Base-by-base conservation (phyloP, 768 basidiomycete species). In the Leccinum variicolor region DNA sequence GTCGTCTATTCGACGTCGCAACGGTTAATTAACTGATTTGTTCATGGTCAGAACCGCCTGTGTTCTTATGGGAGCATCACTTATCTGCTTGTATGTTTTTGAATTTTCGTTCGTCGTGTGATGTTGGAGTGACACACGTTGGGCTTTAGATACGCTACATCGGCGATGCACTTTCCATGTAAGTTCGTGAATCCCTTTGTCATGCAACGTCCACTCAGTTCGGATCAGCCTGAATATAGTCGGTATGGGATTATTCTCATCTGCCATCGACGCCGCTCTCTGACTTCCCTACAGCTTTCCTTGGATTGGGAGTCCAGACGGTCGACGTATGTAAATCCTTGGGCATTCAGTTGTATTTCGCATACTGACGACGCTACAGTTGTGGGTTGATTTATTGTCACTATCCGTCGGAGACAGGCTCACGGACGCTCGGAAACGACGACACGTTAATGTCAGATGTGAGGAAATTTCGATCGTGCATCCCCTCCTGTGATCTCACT, bases 81-180 rank as follows among this genome's bases (percentile, higher is more conserved):
- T 7, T 50, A 31, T 33, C 13, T 50, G 4, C 41, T 69, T 13
- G 66, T 69, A 55, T n/a, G 5, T 26, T n/a, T 25, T 19, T 6
- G 8, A 14, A 6, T 50, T 45, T n/a, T 9, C 19, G 19, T 31
- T 21, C 2, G n/a, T 50, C 17, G 31, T 10, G 39, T 41, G n/a
- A 7, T 21, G 14, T 50, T n/a, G 14, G 17, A 33, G 13, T 50
- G 19, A 41, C 39, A 1, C 39, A 21, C 14, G 1, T 6, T 6
- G 9, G 21, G 19, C 25, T 3, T 14, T 14, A 69, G 66, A 66
- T 67, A n/a, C 67, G 67, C 8, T 67, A 66, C 15, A 52, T 68
- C 1, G 66, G 66, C n/a, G 54, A 68, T 33, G 54, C 33, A 3
- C 23, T 69, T 26, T 55, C 52, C 21, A 62, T 64, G 66, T 67